Conservation (phyloP, 768 basidiomycete species). For the Mycena maculata region DNA sequence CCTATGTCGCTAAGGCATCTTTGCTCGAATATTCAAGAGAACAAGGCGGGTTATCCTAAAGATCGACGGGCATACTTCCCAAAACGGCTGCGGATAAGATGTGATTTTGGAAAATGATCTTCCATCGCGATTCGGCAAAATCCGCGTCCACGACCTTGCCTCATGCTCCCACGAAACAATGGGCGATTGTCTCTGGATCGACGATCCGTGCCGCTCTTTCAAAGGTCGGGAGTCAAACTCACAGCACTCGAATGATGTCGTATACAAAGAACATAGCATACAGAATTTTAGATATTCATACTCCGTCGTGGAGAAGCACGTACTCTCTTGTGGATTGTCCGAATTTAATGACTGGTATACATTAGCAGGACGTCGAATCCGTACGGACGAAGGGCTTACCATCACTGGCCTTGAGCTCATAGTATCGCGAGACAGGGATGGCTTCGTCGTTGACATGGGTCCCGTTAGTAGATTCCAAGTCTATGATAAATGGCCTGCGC, state of each 20-base stretch:
- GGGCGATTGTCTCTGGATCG: conserved; percentile 5
- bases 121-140: conserved; percentile 19
- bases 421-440: conserved; percentile 89
- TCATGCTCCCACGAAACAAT: conserved; percentile 2
- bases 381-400: conserved; percentile 60
- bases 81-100: conserved; percentile 7
- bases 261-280: conserved; percentile 8
- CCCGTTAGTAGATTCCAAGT: conserved; percentile 98
- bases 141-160: conserved; percentile 16
- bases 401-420: conserved; percentile 83
- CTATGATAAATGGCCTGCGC: conserved; percentile 92
- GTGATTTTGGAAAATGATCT: neutral
- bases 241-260: conserved; percentile 14
- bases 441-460: conserved; percentile 90
- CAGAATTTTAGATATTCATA: conserved; percentile 41
- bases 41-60: conserved; percentile 11
- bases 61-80: conserved; percentile 10
- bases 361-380: conserved; percentile 22
- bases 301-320: conserved; percentile 86
- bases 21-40: conserved; percentile 30
- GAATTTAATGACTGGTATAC: conserved; percentile 80
- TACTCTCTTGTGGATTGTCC: conserved; percentile 86
- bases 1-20: conserved; percentile 12
- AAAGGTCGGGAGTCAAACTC: conserved; percentile 1
- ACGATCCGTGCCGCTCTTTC: too few relatives aligned